These are phyloP conservation scores for Eutypa lata DNA, from an alignment of 2,329 filamentous ascomycete genomes.

Conservation along the genomic window DNA sequence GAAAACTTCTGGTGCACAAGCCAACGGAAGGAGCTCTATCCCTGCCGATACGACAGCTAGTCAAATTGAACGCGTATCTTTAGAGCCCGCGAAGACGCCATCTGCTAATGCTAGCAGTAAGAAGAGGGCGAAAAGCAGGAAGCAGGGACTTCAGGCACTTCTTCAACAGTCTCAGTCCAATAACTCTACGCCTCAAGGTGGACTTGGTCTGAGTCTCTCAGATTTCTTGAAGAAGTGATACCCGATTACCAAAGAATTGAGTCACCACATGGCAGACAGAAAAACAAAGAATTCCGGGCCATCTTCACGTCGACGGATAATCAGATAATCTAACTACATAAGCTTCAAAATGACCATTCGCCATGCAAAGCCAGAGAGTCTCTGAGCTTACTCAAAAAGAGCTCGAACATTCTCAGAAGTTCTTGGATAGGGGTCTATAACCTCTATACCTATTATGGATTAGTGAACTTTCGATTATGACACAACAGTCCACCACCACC, in stretches of 20 bases:
- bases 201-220: conserved; percentile 48
- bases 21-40: background rate
- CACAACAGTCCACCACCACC: conserved; percentile 27
- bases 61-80: conserved; percentile 9
- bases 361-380: too few relatives aligned
- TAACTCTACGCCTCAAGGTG: conserved; percentile 28
- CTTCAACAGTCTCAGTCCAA: conserved; percentile 50
- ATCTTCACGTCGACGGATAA: too few relatives aligned
- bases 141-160: conserved; percentile 63
- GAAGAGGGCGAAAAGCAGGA: conserved; percentile 63
- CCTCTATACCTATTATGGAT: background rate
- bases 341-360: too few relatives aligned
- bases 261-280: background rate
- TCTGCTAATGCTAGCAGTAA: conserved; percentile 58
- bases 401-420: conserved; percentile 1
- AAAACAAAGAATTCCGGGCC: too few relatives aligned
- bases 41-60: background rate
- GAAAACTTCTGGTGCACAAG: conserved; percentile 12
- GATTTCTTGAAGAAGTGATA: conserved; percentile 48
- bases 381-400: background rate
- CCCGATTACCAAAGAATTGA: background rate
- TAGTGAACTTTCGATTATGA: conserved; percentile 21
- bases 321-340: too few relatives aligned
- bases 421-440: background rate
- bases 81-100: conserved; percentile 18